Evolutionary conservation across 768 basidiomycete species (phyloP), one percentile per base, ranked within the genome.

Genomic region (Strobilomyces dryophilus): DNA sequence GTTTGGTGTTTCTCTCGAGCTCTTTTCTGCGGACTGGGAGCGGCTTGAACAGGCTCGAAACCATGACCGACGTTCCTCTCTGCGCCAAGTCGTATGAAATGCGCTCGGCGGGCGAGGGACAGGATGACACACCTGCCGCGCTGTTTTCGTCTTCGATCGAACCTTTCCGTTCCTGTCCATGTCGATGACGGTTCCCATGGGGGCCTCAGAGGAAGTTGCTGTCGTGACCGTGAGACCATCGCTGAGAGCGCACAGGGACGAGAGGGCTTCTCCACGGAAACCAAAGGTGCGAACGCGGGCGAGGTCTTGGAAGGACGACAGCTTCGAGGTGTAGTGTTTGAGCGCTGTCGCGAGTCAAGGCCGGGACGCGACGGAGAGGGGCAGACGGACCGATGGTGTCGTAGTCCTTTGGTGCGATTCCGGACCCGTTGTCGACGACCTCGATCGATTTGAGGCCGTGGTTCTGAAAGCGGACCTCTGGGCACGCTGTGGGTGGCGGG

Each of bases 241-340:
- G 46, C 84, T 80, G 1, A 97, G 71, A 1, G 91, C 91, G 64
- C 95, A 99, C 0, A 99, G 77, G 3, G 95, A 94, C 8, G 93
- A 92, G 0, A 99, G 75, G 0, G 97, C 97, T 71, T 99, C 97
- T 15, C 97, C 97, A 35, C 97, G 81, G 65, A 98, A 99, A 0
- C 95, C 95, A 67, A 98, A 97, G 0, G 93, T 92, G 6, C 73
- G 71, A 10, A 98, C 82, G 0, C 77, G 72, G 3, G 80, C 73
- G 4, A 98, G 79, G 64, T 93, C 90, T 4, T 80, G 71, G 63
- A 87, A 92, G 0, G 83, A 79, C 4, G 82, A 69, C 0, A 99
- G 75, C 68, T 99, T 99, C 7, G 95, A 98, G 0, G 95, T 99
- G 65, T 93, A 83, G 62, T 97, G 90, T 66, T 97, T 98, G 53